These are phyloP conservation scores for Primulina tabacum DNA, from an alignment of 257 asterid genomes.

Conservation along the genomic window DNA sequence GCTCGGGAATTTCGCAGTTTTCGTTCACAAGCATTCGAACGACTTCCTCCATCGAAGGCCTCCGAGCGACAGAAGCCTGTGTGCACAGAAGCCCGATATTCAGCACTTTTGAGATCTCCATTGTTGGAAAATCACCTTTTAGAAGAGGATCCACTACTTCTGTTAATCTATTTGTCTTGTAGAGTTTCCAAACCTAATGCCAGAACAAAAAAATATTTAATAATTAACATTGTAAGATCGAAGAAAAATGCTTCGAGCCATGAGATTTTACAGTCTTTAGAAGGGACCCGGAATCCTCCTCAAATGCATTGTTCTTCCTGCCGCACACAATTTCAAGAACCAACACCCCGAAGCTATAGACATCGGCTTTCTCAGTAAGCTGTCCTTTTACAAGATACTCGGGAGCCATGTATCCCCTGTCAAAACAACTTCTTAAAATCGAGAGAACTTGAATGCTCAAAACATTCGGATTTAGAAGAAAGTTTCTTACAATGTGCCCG, in stretches of 20 bases:
- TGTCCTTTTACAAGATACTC: slow-evolving; percentile 92
- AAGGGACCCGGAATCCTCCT: slow-evolving; percentile 66
- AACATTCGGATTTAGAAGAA: neutral
- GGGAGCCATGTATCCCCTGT: slow-evolving; percentile 98
- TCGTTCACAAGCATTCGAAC: slow-evolving; percentile 59
- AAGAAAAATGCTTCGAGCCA: neutral
- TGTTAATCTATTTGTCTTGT: slow-evolving; percentile 42
- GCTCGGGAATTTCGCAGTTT: slow-evolving; percentile 51
- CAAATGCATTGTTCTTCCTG: slow-evolving; percentile 68
- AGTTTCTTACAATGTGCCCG: slow-evolving; percentile 32
- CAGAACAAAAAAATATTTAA: slow-evolving; percentile 15
- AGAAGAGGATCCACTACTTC: slow-evolving; percentile 59
- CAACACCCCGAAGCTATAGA: slow-evolving; percentile 78
- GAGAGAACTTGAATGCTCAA: neutral
- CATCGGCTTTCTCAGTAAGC: slow-evolving; percentile 94
- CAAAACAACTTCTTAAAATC: neutral
- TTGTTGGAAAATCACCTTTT: slow-evolving; percentile 45
- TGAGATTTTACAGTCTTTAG: slow-evolving; percentile 54
- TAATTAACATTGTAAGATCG: neutral
- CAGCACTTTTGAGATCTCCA: slow-evolving; percentile 51
- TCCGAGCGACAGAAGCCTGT: slow-evolving; percentile 66
- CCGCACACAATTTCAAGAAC: slow-evolving; percentile 80
- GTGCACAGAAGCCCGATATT: slow-evolving; percentile 70
- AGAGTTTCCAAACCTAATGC: slow-evolving; percentile 69
- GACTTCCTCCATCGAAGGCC: slow-evolving; percentile 84